These are phyloP conservation scores for Mycena sp. DNA, from an alignment of 1,284 basidiomycete species.

Conservation along the genomic window DNA sequence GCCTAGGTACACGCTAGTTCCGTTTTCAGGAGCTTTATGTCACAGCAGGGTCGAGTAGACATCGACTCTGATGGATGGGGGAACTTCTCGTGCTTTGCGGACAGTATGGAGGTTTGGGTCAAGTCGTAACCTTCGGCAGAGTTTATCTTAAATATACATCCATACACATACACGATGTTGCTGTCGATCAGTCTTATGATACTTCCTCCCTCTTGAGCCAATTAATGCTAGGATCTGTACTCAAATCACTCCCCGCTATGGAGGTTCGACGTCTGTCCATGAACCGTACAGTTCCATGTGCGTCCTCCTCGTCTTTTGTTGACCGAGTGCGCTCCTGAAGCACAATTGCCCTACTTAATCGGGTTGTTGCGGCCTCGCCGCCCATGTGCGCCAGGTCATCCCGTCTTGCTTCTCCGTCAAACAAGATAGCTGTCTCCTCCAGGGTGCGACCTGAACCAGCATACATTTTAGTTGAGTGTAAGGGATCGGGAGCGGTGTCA, in stretches of 20 bases:
- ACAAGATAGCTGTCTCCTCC: conserved; percentile 73
- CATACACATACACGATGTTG: conserved; percentile 3
- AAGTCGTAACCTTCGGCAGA: conserved; percentile 39
- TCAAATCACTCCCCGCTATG: conserved; percentile 14
- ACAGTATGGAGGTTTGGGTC: conserved; percentile 68
- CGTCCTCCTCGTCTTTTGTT: conserved; percentile 1
- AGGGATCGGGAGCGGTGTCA: not conserved
- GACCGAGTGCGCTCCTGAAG: conserved; percentile 29
- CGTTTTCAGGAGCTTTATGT: conserved; percentile 58
- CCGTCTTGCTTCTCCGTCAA: conserved; percentile 63
- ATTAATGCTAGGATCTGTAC: conserved; percentile 24
- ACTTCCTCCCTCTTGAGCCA: conserved; percentile 17
- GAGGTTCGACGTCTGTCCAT: conserved; percentile 15
- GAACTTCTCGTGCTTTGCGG: conserved; percentile 61
- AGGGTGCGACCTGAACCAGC: conserved; percentile 61
- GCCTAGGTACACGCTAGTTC: conserved; percentile 51
- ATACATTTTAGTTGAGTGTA: not conserved
- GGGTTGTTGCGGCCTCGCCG: conserved; percentile 61
- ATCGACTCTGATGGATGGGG: conserved; percentile 66
- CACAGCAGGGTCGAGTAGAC: conserved; percentile 48
- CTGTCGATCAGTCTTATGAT: not conserved
- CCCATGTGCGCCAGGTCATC: conserved; percentile 56
- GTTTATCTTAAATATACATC: not conserved
- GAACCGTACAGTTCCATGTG: not conserved
- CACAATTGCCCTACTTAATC: conserved; percentile 38